Base-by-base conservation (phyloP, 768 basidiomycete genomes). In the Coprinellus aureogranulatus region DNA sequence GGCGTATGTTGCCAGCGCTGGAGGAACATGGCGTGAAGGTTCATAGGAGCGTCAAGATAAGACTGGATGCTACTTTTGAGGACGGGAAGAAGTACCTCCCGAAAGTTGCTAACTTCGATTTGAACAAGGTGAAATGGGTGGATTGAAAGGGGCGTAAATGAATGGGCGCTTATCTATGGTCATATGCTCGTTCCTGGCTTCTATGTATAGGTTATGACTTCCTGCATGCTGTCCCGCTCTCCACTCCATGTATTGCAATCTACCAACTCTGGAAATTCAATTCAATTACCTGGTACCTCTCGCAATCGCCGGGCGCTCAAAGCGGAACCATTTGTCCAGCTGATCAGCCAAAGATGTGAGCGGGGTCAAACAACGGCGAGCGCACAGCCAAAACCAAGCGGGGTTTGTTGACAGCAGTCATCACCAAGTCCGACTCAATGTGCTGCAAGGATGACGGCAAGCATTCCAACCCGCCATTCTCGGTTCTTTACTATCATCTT, bases 11-110 rank as follows among this genome's bases (percentile, higher is more conserved):
- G 14, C 77, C 76, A 41, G 70, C 71, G 54, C 72, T 79, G 66
- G 70, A 71, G 59, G 65, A 60, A 41, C 54, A 61, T 2, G 72
- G 75, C 6, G 70, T 81, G 18, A 74, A 75, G 57, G 71, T 83
- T 18, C 82, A 84, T 59, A 63, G 80, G 55, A 78, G 73, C 34
- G 83, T 85, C 25, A 76, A 77, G 70, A 72, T 78, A 59, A 75
- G 86, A 55, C 76, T 85, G 76, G 81, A 84, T 26, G 80, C 84
- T 1, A 64, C 72, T 26, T 69, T 71, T 46, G 64, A 65, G 26
- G 55, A 71, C 50, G 74, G 72, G 39, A 54, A 54, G 26, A 72
- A 69, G 58, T 82, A 81, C 57, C 34, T 23, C 0, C 78, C 79
- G 0, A 75, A 70, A 54, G 74, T 76, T 8, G 50, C 22, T 25